Evolutionary conservation across 768 basidiomycete species (phyloP), one percentile per base, ranked within the genome.

Genomic region (Boletus vermiculosoides): DNA sequence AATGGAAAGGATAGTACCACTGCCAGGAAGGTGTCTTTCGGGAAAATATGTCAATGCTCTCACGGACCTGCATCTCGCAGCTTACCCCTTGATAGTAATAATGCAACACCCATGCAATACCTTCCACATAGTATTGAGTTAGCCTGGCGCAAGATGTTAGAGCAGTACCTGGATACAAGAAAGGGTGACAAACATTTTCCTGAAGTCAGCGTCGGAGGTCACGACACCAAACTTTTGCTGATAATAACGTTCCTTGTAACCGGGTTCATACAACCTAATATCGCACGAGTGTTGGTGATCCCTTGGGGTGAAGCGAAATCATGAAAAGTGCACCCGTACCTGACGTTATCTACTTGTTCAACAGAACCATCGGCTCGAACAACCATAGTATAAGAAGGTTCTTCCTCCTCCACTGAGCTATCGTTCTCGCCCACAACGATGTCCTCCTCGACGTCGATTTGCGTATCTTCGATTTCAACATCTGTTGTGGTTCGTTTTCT

Each of bases 1-100:
- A 99, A 73, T 99, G 97, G 66, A 90, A 95, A 1, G 97, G 97
- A 71, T 98, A 98, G 75, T 89, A 99, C 97, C 97, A 99, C 67
- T 94, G 86, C 96, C 96, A 98, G 3, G 95, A 97, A 4, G 92
- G 90, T 9, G 91, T 85, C 92, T 89, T 57, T 44, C 46, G 39
- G 45, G 50, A 50, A 59, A 59, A 48, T 63, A 64, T 50, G 66
- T 66, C 34, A 68, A 59, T 57, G n/a, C 11, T 34, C 50, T 47
- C 25, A 57, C 22, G 52, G 5, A 42, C 20, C 13, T 30, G 9
- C 40, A 48, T 42, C 45, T 50, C 33, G 39, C 39, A 23, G 73
- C 85, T 59, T 72, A 97, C 94, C 66, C 97, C 97, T 81, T 98
- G 96, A 70, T 98, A 99, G 70, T 99, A 98, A 73, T 99, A 99